Conservation (phyloP, 208 protist genomes). For the Zelonia costaricensis region DNA sequence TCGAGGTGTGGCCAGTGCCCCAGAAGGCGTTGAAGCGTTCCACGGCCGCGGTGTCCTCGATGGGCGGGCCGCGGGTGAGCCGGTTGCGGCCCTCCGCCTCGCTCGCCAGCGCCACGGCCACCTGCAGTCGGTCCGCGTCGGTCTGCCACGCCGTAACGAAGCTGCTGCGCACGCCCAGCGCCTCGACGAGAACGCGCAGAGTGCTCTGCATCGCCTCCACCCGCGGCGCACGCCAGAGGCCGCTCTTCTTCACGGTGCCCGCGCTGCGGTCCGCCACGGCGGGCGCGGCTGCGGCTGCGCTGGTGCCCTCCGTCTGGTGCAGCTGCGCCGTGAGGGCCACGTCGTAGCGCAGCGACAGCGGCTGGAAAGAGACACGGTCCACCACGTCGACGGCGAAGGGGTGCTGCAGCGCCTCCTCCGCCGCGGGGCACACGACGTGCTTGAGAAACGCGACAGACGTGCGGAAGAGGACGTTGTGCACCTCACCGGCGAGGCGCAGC, state of each 20-base stretch:
- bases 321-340: slow-evolving; percentile 48
- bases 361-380: slow-evolving; percentile 52
- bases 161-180: slow-evolving; percentile 46
- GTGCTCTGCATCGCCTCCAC: slow-evolving; percentile 25
- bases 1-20: slow-evolving; percentile 65
- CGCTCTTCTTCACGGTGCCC: slow-evolving; percentile 14
- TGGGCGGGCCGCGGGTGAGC: slow-evolving; percentile 72
- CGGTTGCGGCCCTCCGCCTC: slow-evolving; percentile 72
- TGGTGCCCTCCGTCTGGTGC: slow-evolving; percentile 1
- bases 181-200: slow-evolving; percentile 39
- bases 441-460: slow-evolving; percentile 63
- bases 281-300: background rate
- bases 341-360: slow-evolving; percentile 66
- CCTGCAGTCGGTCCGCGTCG: slow-evolving; percentile 38
- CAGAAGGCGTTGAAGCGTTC: slow-evolving; percentile 82
- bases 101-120: slow-evolving; percentile 55
- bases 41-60: slow-evolving; percentile 73
- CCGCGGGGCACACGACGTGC: slow-evolving; percentile 57
- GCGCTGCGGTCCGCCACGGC: slow-evolving; percentile 16
- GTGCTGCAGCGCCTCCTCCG: slow-evolving; percentile 71
- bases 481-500: slow-evolving; percentile 64
- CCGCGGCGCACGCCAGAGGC: slow-evolving; percentile 16
- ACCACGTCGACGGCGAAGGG: slow-evolving; percentile 52
- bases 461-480: slow-evolving; percentile 82
- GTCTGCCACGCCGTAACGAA: slow-evolving; percentile 55